phyloP scores from a whole-genome alignment of 495 filamentous ascomycete species.

The Aspergillus mulundensis region DNA sequence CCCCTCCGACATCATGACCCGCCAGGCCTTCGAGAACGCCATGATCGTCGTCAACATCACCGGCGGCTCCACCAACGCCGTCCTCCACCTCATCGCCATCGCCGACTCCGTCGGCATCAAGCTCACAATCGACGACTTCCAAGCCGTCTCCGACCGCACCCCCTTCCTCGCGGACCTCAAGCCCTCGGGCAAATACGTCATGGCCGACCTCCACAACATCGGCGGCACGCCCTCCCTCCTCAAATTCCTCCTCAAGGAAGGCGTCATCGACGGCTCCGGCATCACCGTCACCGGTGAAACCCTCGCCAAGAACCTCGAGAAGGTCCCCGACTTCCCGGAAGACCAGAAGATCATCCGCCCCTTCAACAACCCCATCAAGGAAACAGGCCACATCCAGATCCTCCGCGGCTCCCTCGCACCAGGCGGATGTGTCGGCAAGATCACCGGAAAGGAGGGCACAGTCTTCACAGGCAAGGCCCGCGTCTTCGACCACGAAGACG shows the following conservation, averaged over 20 bases:
- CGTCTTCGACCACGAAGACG: constrained; percentile 81
- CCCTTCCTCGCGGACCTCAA: constrained; percentile 96
- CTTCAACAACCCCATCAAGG: constrained; percentile 86
- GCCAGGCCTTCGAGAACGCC: constrained; percentile 91
- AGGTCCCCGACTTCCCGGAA: constrained; percentile 68
- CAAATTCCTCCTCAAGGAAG: constrained; percentile 88
- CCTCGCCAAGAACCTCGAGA: constrained; percentile 82
- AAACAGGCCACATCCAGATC: constrained; percentile 95
- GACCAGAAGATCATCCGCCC: constrained; percentile 92
- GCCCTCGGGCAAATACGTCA: constrained; percentile 95
- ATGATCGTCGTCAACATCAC: constrained; percentile 95
- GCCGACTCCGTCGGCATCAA: constrained; percentile 91
- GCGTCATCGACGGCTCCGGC: constrained; percentile 78
- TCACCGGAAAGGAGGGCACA: constrained; percentile 96
- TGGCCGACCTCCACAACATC: constrained; percentile 85
- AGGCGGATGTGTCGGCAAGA: constrained; percentile 92
- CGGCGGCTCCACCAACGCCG: constrained; percentile 94
- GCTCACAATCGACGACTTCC: constrained; percentile 97
- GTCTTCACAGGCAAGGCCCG: constrained; percentile 81
- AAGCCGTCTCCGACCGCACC: constrained; percentile 82
- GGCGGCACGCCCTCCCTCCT: constrained; percentile 88
- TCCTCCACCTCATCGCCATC: constrained; percentile 94
- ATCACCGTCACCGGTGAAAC: constrained; percentile 96
- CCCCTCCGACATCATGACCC: constrained; percentile 85
- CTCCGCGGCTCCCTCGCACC: constrained; percentile 87